phyloP scores from a whole-genome alignment of 148 eudicot species.

The Arbutus unedo region DNA sequence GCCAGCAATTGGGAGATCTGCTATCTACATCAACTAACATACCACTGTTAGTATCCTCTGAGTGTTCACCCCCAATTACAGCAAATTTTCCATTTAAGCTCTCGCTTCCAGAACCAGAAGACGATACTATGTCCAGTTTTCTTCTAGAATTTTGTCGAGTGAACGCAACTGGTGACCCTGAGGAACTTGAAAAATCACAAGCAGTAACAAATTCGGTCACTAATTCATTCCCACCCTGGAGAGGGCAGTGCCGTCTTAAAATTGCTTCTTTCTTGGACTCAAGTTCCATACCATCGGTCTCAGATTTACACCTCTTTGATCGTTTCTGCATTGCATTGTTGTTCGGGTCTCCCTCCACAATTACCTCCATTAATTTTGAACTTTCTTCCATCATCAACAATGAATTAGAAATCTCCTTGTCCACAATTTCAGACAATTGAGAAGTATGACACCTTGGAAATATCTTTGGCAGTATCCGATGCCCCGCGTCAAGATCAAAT shows the following conservation, averaged over 20 bases:
- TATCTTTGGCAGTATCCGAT: slow-evolving; percentile 59
- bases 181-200: slow-evolving; percentile 41
- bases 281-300: slow-evolving; percentile 25
- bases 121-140: slow-evolving; percentile 45
- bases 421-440: slow-evolving; percentile 62
- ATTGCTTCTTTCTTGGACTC: slow-evolving; percentile 78
- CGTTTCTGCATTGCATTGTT: slow-evolving; percentile 16
- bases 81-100: slow-evolving; percentile 28
- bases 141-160: slow-evolving; percentile 47
- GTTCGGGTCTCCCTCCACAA: slow-evolving; percentile 44
- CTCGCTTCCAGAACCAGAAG: slow-evolving; percentile 74
- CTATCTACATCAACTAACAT: slow-evolving; percentile 26
- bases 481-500: slow-evolving; percentile 70
- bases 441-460: slow-evolving; percentile 67
- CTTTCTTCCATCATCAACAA: slow-evolving; percentile 46
- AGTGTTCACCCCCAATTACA: slow-evolving; percentile 21
- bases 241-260: slow-evolving; percentile 43
- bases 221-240: slow-evolving; percentile 39
- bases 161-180: slow-evolving; percentile 66
- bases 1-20: slow-evolving; percentile 24
- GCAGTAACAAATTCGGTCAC: slow-evolving; percentile 29
- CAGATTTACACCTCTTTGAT: slow-evolving; percentile 24
- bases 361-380: slow-evolving; percentile 27
- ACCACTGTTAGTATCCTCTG: slow-evolving; percentile 20
- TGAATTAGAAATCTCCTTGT: slow-evolving; percentile 62